Conservation (phyloP, 306 rosid genomes). For the Malus domestica region ASM211411v1 NC_041801.1:8779501-8780000, state of each 20-base stretch:
- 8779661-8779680: neutral
- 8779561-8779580: neutral
- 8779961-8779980: slow-evolving; percentile 6
- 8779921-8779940: slow-evolving; percentile 22
- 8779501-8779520: slow-evolving; percentile 75
- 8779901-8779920: slow-evolving; percentile 51
- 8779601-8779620: neutral
- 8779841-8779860: neutral
- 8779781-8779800: neutral
- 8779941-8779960: slow-evolving; percentile 17
- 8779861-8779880: slow-evolving; percentile 60
- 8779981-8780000: slow-evolving; percentile 13
- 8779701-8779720: neutral
- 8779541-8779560: slow-evolving; percentile 50
- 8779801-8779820: neutral
- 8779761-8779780: neutral
- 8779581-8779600: neutral
- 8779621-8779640: neutral
- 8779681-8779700: neutral
- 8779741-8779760: neutral
- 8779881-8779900: slow-evolving; percentile 47
- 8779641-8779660: neutral
- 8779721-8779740: fast-evolving
- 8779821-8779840: neutral
- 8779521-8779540: slow-evolving; percentile 44